A percentile compares a stretch with the other conserved stretches of the same genome.
Evolutionary conservation across 1,284 basidiomycete species (phyloP).

Genomic region (Agroathelia rolfsii): DNA sequence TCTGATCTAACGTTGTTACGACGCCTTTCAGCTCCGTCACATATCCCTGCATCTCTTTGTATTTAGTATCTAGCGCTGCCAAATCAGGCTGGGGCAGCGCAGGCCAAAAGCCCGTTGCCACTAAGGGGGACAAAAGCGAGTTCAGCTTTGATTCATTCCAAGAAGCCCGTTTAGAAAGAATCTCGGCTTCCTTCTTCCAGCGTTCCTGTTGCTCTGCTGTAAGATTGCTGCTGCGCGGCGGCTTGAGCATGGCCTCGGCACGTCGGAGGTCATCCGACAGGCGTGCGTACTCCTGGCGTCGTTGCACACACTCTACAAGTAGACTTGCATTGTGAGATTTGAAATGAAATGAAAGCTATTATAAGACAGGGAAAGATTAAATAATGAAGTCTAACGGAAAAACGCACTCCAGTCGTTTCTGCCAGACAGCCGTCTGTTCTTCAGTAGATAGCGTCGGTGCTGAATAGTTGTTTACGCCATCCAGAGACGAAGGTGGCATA

Average conservation of each 20-base stretch:
- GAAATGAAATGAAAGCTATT: too few species aligned
- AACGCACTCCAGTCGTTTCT: too few species aligned
- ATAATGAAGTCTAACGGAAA: too few species aligned
- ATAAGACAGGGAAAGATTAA: too few species aligned
- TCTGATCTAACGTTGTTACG: slow-evolving; percentile 13
- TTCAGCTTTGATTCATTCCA: slow-evolving; percentile 17
- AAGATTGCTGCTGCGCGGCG: too few species aligned
- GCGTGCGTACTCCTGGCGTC: too few species aligned
- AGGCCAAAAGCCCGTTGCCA: slow-evolving; percentile 31
- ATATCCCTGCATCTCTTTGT: slow-evolving; percentile 19
- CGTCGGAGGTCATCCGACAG: too few species aligned
- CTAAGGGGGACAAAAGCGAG: slow-evolving; percentile 18
- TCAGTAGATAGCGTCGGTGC: background rate
- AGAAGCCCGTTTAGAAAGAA: slow-evolving; percentile 9
- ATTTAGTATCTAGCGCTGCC: slow-evolving; percentile 16
- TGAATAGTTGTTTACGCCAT: too few species aligned
- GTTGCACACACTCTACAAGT: too few species aligned
- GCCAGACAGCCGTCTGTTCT: slow-evolving; percentile 6
- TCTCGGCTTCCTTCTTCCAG: slow-evolving; percentile 13
- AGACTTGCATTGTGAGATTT: too few species aligned
- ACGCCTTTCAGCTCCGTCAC: slow-evolving; percentile 17
- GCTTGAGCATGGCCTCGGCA: too few species aligned
- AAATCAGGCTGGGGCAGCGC: slow-evolving; percentile 17
- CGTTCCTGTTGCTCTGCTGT: slow-evolving; percentile 14
- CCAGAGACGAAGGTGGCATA: too few species aligned